Evolutionary conservation across 2,329 filamentous ascomycete species (phyloP).

Genomic region (Penicillium griseofulvum): DNA sequence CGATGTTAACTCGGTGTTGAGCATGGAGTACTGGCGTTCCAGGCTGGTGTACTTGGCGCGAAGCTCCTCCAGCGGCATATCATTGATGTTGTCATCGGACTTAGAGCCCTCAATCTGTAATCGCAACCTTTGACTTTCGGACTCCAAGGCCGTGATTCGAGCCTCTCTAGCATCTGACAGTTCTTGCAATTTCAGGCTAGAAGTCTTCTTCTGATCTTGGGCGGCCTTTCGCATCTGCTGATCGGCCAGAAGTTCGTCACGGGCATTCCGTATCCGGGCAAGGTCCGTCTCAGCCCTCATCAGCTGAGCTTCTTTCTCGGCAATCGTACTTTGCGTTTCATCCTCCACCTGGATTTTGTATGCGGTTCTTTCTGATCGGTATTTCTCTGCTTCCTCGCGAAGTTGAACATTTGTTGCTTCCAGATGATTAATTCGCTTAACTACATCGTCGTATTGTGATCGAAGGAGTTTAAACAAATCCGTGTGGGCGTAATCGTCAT

Average conservation of each 20-base stretch:
- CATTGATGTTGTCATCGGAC: slow-evolving; percentile 51
- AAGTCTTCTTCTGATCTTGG: slow-evolving; percentile 71
- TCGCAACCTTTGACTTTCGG: slow-evolving; percentile 71
- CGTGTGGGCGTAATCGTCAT: slow-evolving; percentile 91
- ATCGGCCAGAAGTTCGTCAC: slow-evolving; percentile 84
- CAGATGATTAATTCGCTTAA: slow-evolving; percentile 85
- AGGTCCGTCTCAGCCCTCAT: slow-evolving; percentile 80
- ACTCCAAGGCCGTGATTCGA: slow-evolving; percentile 77
- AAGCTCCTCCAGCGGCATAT: slow-evolving; percentile 67
- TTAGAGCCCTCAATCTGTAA: slow-evolving; percentile 53
- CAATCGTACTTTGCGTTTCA: slow-evolving; percentile 69
- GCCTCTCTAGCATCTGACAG: slow-evolving; percentile 75
- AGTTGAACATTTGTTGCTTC: slow-evolving; percentile 85
- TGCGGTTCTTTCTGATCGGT: slow-evolving; percentile 78
- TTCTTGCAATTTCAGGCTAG: slow-evolving; percentile 73
- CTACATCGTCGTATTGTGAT: slow-evolving; percentile 84
- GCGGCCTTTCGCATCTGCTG: slow-evolving; percentile 73
- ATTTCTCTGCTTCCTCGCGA: slow-evolving; percentile 78
- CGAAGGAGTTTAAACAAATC: slow-evolving; percentile 93
- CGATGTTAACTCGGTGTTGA: slow-evolving; percentile 82
- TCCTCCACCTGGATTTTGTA: slow-evolving; percentile 79
- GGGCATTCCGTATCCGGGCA: slow-evolving; percentile 74
- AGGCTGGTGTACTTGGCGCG: slow-evolving; percentile 70
- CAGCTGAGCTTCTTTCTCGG: slow-evolving; percentile 78
- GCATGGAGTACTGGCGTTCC: slow-evolving; percentile 74